These are phyloP conservation scores for Claviceps capensis DNA, from an alignment of 2,329 filamentous ascomycete genomes.

Conservation along the genomic window DNA sequence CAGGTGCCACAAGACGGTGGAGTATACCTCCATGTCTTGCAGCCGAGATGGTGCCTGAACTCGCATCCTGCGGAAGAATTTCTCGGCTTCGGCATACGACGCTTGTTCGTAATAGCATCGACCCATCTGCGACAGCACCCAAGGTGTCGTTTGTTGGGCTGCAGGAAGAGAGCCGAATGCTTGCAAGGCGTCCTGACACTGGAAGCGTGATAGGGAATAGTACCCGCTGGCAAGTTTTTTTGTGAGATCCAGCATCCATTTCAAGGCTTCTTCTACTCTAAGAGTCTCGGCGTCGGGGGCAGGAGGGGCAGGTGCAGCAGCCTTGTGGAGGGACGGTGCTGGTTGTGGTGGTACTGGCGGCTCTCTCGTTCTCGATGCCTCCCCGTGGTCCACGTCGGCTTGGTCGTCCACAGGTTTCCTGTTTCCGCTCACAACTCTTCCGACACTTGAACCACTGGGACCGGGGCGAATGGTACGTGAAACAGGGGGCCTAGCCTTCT, in stretches of 20 bases:
- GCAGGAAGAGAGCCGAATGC: slow-evolving; percentile 57
- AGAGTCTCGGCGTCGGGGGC: slow-evolving; percentile 36
- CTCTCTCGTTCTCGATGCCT: slow-evolving; percentile 35
- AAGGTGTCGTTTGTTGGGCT: slow-evolving; percentile 76
- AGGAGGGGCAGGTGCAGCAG: too few species aligned
- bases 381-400: slow-evolving; percentile 57
- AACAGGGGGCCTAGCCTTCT: slow-evolving; percentile 67
- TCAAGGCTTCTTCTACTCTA: slow-evolving; percentile 63
- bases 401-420: slow-evolving; percentile 58
- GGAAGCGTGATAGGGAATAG: slow-evolving; percentile 63
- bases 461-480: slow-evolving; percentile 52
- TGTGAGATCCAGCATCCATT: slow-evolving; percentile 65
- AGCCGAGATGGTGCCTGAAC: slow-evolving; percentile 68
- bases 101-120: slow-evolving; percentile 85
- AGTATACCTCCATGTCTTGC: slow-evolving; percentile 96
- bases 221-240: slow-evolving; percentile 73
- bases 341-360: slow-evolving; percentile 18
- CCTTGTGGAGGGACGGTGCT: slow-evolving; percentile 20
- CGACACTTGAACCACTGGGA: slow-evolving; percentile 56
- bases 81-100: slow-evolving; percentile 74
- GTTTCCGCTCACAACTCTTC: slow-evolving; percentile 81
- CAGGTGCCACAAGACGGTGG: slow-evolving; percentile 95
- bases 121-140: slow-evolving; percentile 83
- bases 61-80: slow-evolving; percentile 68
- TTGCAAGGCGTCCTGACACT: slow-evolving; percentile 63